These are phyloP conservation scores for Diutina mesorugosa DNA, from an alignment of 1,139 yeast genomes.

Conservation along the genomic window DNA sequence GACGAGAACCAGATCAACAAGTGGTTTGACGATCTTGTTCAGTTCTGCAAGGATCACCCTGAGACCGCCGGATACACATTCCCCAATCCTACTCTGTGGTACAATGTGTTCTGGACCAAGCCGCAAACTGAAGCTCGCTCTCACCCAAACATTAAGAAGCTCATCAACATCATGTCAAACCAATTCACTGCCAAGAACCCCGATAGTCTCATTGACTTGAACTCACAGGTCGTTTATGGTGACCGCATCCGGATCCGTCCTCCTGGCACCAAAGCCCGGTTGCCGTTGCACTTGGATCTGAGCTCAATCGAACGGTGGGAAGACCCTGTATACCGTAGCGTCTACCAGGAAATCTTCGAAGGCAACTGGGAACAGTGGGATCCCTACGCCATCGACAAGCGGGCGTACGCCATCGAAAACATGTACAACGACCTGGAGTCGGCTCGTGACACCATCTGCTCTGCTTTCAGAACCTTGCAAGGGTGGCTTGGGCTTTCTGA, in stretches of 20 bases:
- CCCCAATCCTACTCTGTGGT: conserved; percentile 16
- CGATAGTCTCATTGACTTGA: conserved; percentile 8
- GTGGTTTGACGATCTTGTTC: conserved; percentile 11
- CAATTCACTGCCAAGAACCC: conserved; percentile 19
- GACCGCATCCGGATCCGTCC: conserved; percentile 28
- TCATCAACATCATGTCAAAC: conserved; percentile 17
- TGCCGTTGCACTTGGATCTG: conserved; percentile 29
- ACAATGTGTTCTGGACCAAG: conserved; percentile 25
- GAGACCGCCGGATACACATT: conserved; percentile 16
- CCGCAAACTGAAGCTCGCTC: conserved; percentile 29
- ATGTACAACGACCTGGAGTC: conserved; percentile 13
- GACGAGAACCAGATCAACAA: conserved; percentile 7
- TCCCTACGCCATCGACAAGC: conserved; percentile 24
- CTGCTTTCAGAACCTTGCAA: conserved; percentile 31
- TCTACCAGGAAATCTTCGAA: conserved; percentile 24
- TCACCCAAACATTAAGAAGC: conserved; percentile 20
- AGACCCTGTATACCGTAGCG: conserved; percentile 23
- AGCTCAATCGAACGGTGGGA: conserved; percentile 38
- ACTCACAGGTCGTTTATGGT: conserved; percentile 21
- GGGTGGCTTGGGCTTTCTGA: conserved; percentile 34
- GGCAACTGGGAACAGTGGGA: conserved; percentile 37
- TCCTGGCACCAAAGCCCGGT: conserved; percentile 20
- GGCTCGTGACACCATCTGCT: conserved; percentile 11
- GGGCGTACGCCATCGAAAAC: conserved; percentile 22
- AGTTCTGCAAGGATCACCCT: conserved; percentile 15